phyloP scores from a whole-genome alignment of 192 early-diverging fungal genomes.

The Jimgerdemannia flammicorona region DNA sequence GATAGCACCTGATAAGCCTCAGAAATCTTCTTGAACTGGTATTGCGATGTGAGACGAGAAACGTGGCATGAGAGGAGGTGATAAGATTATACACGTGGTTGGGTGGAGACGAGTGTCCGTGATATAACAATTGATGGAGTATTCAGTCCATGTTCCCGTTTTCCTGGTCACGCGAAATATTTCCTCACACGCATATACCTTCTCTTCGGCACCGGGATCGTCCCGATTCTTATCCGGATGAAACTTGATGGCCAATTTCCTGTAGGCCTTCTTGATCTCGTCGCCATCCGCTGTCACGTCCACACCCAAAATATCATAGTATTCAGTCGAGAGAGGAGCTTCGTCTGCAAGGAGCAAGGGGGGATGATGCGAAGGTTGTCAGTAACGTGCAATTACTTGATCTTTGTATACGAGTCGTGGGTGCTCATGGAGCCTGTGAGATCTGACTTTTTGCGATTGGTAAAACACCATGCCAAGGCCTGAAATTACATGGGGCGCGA shows the following conservation, averaged over 20 bases:
- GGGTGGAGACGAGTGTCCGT: too few relatives aligned
- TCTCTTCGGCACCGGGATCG: slow-evolving; percentile 21
- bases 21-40: slow-evolving; percentile 89
- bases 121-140: too few relatives aligned
- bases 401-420: too few relatives aligned
- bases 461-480: too few relatives aligned
- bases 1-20: slow-evolving; percentile 97
- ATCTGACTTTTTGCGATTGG: too few relatives aligned
- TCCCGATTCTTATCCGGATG: slow-evolving; percentile 85
- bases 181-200: slow-evolving; percentile 4
- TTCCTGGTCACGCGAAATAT: neutral
- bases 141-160: neutral
- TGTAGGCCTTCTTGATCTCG: slow-evolving; percentile 94
- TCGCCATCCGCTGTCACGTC: slow-evolving; percentile 65
- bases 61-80: neutral
- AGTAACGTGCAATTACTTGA: neutral
- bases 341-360: slow-evolving; percentile 45
- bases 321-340: slow-evolving; percentile 74
- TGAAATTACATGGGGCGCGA: too few relatives aligned
- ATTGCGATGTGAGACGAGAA: neutral
- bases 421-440: too few relatives aligned
- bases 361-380: neutral
- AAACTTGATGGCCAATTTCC: slow-evolving; percentile 73
- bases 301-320: slow-evolving; percentile 89
- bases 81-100: neutral